Evolutionary conservation across 768 basidiomycete genomes (phyloP).

Genomic region (Tricholoma sp.): DNA sequence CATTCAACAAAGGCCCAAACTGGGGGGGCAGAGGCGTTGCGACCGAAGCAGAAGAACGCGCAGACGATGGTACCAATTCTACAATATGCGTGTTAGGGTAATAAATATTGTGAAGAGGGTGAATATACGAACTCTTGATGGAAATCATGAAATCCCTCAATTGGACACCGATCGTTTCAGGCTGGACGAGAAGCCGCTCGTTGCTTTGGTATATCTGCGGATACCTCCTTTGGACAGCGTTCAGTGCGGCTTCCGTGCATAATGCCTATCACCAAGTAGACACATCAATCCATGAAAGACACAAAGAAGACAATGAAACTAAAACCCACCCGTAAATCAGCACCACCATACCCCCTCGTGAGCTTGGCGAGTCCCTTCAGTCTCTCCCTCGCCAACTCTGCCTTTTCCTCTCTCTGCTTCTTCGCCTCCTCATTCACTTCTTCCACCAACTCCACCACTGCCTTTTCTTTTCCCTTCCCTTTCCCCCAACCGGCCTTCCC

Average conservation of each 20-base stretch:
- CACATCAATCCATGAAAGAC: conserved; percentile 1
- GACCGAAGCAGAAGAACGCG: conserved; percentile 80
- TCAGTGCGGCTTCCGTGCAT: conserved; percentile 94
- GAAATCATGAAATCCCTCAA: conserved; percentile 97
- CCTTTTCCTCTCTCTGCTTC: too few species aligned
- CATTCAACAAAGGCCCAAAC: conserved; percentile 70
- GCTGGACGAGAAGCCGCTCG: conserved; percentile 79
- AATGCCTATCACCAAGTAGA: conserved; percentile 53
- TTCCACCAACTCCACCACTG: conserved; percentile 31
- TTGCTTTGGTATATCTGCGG: conserved; percentile 95
- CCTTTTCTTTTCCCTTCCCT: conserved; percentile 17
- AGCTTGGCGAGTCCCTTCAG: conserved; percentile 67
- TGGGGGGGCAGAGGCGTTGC: conserved; percentile 84
- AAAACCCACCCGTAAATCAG: conserved; percentile 75
- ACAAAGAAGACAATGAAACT: conserved; percentile 30
- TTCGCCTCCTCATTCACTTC: neutral
- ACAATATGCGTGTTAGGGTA: conserved; percentile 4
- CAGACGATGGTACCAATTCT: conserved; percentile 95
- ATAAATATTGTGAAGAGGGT: neutral
- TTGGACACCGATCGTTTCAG: conserved; percentile 78
- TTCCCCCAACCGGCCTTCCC: conserved; percentile 68
- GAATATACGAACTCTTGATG: conserved; percentile 70
- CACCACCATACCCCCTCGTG: conserved; percentile 97
- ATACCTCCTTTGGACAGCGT: conserved; percentile 93
- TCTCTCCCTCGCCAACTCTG: conserved; percentile 12